phyloP scores from a whole-genome alignment of 345 rosid species.

The Moricandia arvensis region DNA sequence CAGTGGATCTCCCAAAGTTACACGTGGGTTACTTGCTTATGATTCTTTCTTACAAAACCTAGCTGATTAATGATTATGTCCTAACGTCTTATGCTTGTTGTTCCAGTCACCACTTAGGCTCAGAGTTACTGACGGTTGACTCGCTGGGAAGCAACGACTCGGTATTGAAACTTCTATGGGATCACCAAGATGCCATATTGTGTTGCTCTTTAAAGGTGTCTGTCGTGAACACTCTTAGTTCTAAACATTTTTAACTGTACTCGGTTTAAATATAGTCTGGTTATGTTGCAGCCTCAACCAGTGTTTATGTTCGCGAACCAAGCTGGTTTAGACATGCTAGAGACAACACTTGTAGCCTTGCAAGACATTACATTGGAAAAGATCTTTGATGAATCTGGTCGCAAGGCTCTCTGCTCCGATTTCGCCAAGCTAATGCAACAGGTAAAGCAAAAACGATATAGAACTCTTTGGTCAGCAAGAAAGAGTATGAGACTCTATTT shows the following conservation, averaged over 20 bases:
- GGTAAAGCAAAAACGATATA: slow-evolving; percentile 35
- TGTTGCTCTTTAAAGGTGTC: slow-evolving; percentile 89
- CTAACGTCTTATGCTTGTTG: neutral
- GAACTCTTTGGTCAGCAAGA: neutral
- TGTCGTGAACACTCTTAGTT: neutral
- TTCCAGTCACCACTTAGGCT: slow-evolving; percentile 67
- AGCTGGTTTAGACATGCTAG: slow-evolving; percentile 98
- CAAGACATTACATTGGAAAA: slow-evolving; percentile 93
- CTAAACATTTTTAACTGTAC: neutral
- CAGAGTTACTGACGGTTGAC: slow-evolving; percentile 66
- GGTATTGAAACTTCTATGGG: slow-evolving; percentile 76
- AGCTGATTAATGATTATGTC: neutral
- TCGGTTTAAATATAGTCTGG: neutral
- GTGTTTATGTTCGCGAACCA: slow-evolving; percentile 94
- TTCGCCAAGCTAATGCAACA: slow-evolving; percentile 92
- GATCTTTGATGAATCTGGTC: slow-evolving; percentile 86
- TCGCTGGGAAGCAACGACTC: slow-evolving; percentile 54
- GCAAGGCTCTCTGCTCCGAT: slow-evolving; percentile 69
- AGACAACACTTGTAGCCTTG: slow-evolving; percentile 90
- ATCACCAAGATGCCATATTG: slow-evolving; percentile 84
- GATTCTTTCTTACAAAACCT: neutral
- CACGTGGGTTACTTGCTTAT: slow-evolving; percentile 44
- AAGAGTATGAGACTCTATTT: neutral
- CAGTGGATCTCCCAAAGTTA: slow-evolving; percentile 93
- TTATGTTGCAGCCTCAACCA: slow-evolving; percentile 64